A percentile compares a stretch with the other conserved stretches of the same genome.
These are phyloP conservation scores for Venturia aucupariae DNA, from an alignment of 2,329 filamentous ascomycete genomes.

Conservation along the genomic window DNA sequence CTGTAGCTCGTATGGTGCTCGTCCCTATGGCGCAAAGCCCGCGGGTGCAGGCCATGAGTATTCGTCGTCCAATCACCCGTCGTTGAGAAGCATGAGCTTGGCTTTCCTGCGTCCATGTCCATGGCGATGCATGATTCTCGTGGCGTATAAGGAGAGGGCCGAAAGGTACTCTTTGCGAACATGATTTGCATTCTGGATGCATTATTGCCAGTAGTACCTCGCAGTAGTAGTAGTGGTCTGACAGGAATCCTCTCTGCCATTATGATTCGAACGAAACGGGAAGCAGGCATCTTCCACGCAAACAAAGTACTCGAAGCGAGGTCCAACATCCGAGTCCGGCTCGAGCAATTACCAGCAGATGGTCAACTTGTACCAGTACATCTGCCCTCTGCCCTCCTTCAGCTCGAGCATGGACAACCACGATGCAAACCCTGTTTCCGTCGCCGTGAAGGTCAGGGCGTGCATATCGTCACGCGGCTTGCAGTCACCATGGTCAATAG, in stretches of 20 bases:
- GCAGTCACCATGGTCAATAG: not conserved
- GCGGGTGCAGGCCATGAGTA: not conserved
- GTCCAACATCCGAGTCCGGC: not conserved
- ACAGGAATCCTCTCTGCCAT: not conserved
- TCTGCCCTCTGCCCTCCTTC: not conserved
- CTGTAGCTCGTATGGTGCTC: not conserved
- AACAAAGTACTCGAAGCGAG: not conserved
- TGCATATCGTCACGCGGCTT: conserved; percentile 4
- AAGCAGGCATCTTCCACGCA: not conserved
- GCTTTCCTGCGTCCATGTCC: not conserved
- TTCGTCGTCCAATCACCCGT: not conserved
- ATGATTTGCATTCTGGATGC: not conserved
- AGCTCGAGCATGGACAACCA: not conserved
- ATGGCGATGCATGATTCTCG: not conserved
- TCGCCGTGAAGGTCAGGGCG: not conserved
- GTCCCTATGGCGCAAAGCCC: not conserved
- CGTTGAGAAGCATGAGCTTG: not conserved
- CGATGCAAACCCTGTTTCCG: not conserved
- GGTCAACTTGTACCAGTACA: not conserved
- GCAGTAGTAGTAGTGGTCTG: not conserved
- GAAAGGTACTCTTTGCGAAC: not conserved
- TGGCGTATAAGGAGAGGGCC: not conserved
- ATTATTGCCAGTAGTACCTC: conserved; percentile 1
- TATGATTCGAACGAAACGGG: not conserved
- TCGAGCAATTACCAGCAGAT: not conserved